These are phyloP conservation scores for Lecanicillium sp. DNA, from an alignment of 2,329 filamentous ascomycete species.

Conservation along the genomic window DNA sequence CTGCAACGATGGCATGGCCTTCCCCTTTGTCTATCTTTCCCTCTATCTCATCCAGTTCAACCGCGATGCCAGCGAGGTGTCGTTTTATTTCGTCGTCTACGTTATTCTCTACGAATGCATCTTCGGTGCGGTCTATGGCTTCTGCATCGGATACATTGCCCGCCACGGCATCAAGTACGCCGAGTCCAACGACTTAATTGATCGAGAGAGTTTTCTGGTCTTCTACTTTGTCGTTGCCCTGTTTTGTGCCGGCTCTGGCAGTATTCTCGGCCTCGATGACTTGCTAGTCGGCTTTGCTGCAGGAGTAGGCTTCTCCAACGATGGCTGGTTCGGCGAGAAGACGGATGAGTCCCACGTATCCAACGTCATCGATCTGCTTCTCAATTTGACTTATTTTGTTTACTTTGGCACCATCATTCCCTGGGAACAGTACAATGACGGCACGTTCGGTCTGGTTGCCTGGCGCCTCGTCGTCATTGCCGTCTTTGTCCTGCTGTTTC, in stretches of 20 bases:
- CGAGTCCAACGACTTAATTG: slow-evolving; percentile 77
- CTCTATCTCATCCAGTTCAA: slow-evolving; percentile 83
- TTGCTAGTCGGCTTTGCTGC: slow-evolving; percentile 89
- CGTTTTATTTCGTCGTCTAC: slow-evolving; percentile 80
- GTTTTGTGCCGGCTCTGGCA: slow-evolving; percentile 90
- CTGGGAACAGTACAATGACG: slow-evolving; percentile 82
- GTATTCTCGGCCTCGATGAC: slow-evolving; percentile 86
- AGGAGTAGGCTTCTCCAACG: slow-evolving; percentile 98
- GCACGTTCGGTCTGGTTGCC: slow-evolving; percentile 63
- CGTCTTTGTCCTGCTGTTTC: slow-evolving; percentile 90
- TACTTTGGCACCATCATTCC: slow-evolving; percentile 96
- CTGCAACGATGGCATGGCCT: slow-evolving; percentile 99
- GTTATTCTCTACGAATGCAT: slow-evolving; percentile 94
- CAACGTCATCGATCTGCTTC: slow-evolving; percentile 94
- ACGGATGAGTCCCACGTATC: slow-evolving; percentile 98
- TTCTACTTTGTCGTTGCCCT: slow-evolving; percentile 97
- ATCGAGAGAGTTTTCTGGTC: slow-evolving; percentile 93
- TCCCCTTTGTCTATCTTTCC: slow-evolving; percentile 91
- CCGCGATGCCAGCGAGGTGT: slow-evolving; percentile 57
- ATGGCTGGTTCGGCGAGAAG: slow-evolving; percentile 97
- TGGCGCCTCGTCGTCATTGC: slow-evolving; percentile 93
- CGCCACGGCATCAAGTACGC: slow-evolving; percentile 85
- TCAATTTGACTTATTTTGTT: slow-evolving; percentile 97
- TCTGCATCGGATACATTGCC: slow-evolving; percentile 78
- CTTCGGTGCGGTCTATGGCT: slow-evolving; percentile 84